phyloP scores from a whole-genome alignment of 164 flowering plant species.

The Cinnamomum chago region DNA sequence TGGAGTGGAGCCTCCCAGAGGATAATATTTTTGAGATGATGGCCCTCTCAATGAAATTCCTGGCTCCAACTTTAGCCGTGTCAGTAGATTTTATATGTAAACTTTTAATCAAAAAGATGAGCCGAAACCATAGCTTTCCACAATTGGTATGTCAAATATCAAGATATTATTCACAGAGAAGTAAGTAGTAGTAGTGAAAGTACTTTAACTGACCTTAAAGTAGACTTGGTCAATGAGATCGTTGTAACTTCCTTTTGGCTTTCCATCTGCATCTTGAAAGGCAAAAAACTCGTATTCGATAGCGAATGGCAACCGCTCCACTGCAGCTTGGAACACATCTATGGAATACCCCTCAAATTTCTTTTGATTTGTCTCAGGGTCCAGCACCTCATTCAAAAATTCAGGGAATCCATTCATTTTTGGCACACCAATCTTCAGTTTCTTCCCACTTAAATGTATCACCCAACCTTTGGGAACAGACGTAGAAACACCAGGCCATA shows the following conservation, averaged over 20 bases:
- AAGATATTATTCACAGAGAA: neutral
- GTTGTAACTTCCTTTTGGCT: slow-evolving; percentile 6
- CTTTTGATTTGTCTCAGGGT: neutral
- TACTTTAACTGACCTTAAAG: neutral
- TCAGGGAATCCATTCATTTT: neutral
- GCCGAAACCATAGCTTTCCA: neutral
- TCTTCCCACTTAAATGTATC: slow-evolving; percentile 1
- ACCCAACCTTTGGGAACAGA: slow-evolving; percentile 17
- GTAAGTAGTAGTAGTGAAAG: neutral
- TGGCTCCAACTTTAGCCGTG: neutral
- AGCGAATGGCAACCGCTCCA: slow-evolving; percentile 10
- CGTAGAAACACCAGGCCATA: slow-evolving; percentile 15
- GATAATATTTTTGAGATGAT: too few relatives aligned
- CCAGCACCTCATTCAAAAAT: neutral
- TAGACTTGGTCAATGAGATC: slow-evolving; percentile 2
- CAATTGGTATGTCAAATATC: neutral
- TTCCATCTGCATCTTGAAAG: neutral
- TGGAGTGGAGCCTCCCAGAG: too few relatives aligned
- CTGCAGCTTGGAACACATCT: slow-evolving; percentile 16
- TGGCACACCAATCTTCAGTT: slow-evolving; percentile 10
- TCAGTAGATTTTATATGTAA: neutral
- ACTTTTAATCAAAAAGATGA: neutral
- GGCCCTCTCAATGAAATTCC: neutral
- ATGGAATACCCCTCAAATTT: slow-evolving; percentile 4
- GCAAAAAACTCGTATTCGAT: slow-evolving; percentile 10